Evolutionary conservation across 2,329 filamentous ascomycete genomes (phyloP).

Genomic region (Ceratocystis albifundus): DNA sequence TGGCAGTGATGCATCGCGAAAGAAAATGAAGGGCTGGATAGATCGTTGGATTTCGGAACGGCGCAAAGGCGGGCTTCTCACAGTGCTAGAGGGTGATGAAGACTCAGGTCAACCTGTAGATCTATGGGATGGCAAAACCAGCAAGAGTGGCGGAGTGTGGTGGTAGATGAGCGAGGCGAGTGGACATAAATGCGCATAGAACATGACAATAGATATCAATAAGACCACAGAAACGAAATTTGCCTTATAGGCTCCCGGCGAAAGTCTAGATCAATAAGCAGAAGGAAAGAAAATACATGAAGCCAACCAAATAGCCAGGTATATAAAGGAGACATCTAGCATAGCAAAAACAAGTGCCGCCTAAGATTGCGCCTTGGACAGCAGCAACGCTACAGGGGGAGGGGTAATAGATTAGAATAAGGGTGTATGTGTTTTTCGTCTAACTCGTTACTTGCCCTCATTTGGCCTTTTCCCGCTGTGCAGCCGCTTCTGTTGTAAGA

Average conservation of each 20-base stretch:
- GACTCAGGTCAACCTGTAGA: slow-evolving; percentile 26
- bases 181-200: slow-evolving; percentile 5
- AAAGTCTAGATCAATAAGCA: slow-evolving; percentile 1
- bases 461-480: slow-evolving; percentile 47
- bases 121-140: slow-evolving; percentile 34
- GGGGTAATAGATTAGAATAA: slow-evolving; percentile 12
- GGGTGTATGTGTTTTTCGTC: slow-evolving; percentile 1
- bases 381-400: slow-evolving; percentile 14
- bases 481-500: slow-evolving; percentile 41
- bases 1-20: slow-evolving; percentile 45
- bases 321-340: slow-evolving; percentile 9
- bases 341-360: slow-evolving; percentile 13
- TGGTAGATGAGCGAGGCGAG: slow-evolving; percentile 28
- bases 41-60: slow-evolving; percentile 52
- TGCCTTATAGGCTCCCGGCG: background rate
- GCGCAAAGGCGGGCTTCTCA: slow-evolving; percentile 42
- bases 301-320: slow-evolving; percentile 5
- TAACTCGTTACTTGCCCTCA: slow-evolving; percentile 27
- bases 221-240: background rate
- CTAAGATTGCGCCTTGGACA: background rate
- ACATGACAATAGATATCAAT: background rate
- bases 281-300: slow-evolving; percentile 7
- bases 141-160: slow-evolving; percentile 33
- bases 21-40: slow-evolving; percentile 53
- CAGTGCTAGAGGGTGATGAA: slow-evolving; percentile 35